Percentiles rank a stretch among this genome's conserved stretches.
These are phyloP conservation scores for Mycosphaerelloides madeirae DNA, from an alignment of 2,329 filamentous ascomycete genomes.

Conservation along the genomic window DNA sequence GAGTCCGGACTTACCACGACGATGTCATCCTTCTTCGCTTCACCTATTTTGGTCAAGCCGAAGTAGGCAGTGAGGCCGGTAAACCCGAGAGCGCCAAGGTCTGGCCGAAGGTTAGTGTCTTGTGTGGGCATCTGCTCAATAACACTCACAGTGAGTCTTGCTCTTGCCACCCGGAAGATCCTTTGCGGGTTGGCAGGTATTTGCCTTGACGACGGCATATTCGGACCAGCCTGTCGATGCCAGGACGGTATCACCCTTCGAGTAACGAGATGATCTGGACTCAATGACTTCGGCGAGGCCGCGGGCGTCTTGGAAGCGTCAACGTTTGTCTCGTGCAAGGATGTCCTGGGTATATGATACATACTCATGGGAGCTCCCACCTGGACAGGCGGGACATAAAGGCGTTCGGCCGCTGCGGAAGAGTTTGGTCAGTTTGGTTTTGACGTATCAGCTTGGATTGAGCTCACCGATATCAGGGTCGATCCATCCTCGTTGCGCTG, in stretches of 20 bases:
- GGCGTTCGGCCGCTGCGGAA: conserved; percentile 36
- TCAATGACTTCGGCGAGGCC: conserved; percentile 38
- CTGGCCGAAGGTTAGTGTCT: too few relatives aligned
- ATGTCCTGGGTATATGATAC: too few relatives aligned
- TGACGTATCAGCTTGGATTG: background rate
- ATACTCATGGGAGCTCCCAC: conserved; percentile 37
- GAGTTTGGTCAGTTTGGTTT: conserved; percentile 16
- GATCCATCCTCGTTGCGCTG: conserved; percentile 51
- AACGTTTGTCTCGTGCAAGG: too few relatives aligned
- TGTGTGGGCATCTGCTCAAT: too few relatives aligned
- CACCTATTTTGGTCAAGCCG: conserved; percentile 39
- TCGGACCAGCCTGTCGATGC: conserved; percentile 39
- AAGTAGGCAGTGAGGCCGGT: conserved; percentile 47
- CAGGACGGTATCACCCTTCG: conserved; percentile 36
- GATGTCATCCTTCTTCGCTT: conserved; percentile 38
- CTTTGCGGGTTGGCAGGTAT: conserved; percentile 18
- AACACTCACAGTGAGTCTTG: conserved; percentile 36
- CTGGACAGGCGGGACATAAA: conserved; percentile 45
- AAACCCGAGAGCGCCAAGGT: conserved; percentile 44
- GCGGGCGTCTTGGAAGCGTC: conserved; percentile 15
- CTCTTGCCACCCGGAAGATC: conserved; percentile 33
- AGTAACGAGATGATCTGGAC: conserved; percentile 29
- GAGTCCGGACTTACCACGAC: conserved; percentile 35
- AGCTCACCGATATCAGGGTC: background rate
- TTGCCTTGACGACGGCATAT: conserved; percentile 37